Base-by-base conservation (phyloP, 805 yeast species). In the Starmerella bombicola region DNA sequence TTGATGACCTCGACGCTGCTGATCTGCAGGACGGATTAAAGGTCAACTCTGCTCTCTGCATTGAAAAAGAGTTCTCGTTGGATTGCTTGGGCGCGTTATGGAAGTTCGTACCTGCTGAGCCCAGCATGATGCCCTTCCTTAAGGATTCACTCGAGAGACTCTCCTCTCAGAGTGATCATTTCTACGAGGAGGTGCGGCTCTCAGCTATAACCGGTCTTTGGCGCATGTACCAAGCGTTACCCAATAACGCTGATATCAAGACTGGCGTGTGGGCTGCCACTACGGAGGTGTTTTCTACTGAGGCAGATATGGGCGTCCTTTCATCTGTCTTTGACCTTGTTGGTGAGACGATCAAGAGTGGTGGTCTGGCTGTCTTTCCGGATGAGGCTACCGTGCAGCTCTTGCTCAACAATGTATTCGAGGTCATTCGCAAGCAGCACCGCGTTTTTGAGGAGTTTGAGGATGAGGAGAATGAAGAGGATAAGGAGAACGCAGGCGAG, bases 31-130 rank as follows among this genome's bases (percentile, higher is more conserved):
- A 79, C 55, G 79, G 80, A 47, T 68, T 83, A 62, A 79, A 82
- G 53, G 85, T 91, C 49, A 86, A 85, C 71, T 80, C 95, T 38
- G 96, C 95, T 68, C 75, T 91, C 54, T 83, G 96, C 50, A 79
- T 82, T 54, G 98, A 88, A 66, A 88, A 88, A 65, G 97, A 91
- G 59, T 73, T 86, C 58, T 94, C 95, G 38, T 62, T 71, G 40
- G 95, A 93, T 53, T 81, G 95, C 36, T 80, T 85, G 56, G 77
- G 73, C 43, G 76, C 76, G 40, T 85, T 88, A 64, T 72, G 77
- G 55, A 84, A 76, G 55, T 79, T 84, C 46, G 84, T 82, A 59
- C 65, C 59, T 35, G 63, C 75, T 42, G 70, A 85, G 20, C 44
- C 49, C 13, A 19, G 35, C 33, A 35, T 48, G 33, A 33, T 36